These are phyloP conservation scores for Darksidea phi DNA, from an alignment of 495 filamentous ascomycete species.

Conservation along the genomic window DNA sequence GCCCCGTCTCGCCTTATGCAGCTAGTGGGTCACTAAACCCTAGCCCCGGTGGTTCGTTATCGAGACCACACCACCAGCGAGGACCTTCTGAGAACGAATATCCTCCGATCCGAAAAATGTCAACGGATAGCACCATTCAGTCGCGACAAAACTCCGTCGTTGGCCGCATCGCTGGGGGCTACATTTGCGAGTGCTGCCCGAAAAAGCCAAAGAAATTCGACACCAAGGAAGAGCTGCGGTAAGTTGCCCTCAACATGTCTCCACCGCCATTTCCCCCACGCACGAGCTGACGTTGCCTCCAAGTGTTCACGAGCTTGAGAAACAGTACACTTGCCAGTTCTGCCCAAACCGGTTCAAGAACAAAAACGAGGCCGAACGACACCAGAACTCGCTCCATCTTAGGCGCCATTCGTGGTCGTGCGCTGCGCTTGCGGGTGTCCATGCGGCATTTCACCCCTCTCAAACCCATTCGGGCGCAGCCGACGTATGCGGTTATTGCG, in stretches of 20 bases:
- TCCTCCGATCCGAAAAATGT: conserved; percentile 46
- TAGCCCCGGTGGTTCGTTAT: conserved; percentile 51
- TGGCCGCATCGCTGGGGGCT: conserved; percentile 49
- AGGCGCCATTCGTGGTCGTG: conserved; percentile 98
- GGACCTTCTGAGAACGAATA: conserved; percentile 40
- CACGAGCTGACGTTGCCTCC: conserved; percentile 11
- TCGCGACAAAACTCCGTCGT: conserved; percentile 41
- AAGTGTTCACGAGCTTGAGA: conserved; percentile 84
- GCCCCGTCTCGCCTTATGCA: conserved; percentile 59
- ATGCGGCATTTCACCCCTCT: conserved; percentile 84
- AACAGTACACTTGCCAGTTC: conserved; percentile 90
- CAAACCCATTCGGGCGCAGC: conserved; percentile 55
- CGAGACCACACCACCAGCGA: conserved; percentile 41
- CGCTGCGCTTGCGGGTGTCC: conserved; percentile 68
- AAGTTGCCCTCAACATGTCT: conserved; percentile 43
- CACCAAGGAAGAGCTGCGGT: conserved; percentile 80
- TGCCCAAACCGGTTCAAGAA: conserved; percentile 98
- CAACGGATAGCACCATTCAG: conserved; percentile 42
- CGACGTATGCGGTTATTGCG: conserved; percentile 94
- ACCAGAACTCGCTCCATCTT: conserved; percentile 95
- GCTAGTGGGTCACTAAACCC: conserved; percentile 59
- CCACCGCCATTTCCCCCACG: conserved; percentile 19
- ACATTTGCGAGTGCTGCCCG: conserved; percentile 94
- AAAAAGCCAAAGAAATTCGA: conserved; percentile 99
- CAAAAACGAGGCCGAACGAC: conserved; percentile 97